Percentiles rank a stretch among this genome's conserved stretches.
Evolutionary conservation across 2,329 filamentous ascomycete genomes (phyloP).

Genomic region (Fonsecaea multimorphosa): DNA sequence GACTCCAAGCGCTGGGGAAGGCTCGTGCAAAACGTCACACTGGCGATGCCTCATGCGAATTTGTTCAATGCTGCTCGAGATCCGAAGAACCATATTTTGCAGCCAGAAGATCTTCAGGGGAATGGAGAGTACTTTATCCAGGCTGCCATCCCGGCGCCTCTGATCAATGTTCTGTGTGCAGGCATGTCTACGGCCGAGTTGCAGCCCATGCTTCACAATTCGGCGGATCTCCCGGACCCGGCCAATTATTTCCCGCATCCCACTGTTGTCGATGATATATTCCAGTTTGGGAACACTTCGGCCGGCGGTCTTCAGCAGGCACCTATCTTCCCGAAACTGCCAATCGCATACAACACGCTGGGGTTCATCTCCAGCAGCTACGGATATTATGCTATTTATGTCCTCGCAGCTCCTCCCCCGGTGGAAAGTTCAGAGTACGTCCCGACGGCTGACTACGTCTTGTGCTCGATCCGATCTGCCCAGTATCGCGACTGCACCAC

Average conservation of each 20-base stretch:
- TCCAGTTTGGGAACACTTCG: conserved; percentile 63
- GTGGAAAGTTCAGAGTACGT: conserved; percentile 34
- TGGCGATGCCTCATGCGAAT: conserved; percentile 77
- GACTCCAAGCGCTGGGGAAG: conserved; percentile 59
- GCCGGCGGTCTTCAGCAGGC: conserved; percentile 52
- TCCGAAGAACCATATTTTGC: conserved; percentile 68
- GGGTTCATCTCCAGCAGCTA: conserved; percentile 58
- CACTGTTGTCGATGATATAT: conserved; percentile 72
- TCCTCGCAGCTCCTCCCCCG: conserved; percentile 61
- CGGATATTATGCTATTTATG: conserved; percentile 65
- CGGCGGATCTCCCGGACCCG: conserved; percentile 29
- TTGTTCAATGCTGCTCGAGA: conserved; percentile 70
- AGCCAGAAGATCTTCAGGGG: conserved; percentile 69
- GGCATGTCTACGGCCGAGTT: conserved; percentile 68
- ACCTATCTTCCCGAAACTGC: conserved; percentile 62
- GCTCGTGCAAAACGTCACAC: conserved; percentile 75
- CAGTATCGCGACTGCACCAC: conserved; percentile 72
- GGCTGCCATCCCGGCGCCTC: conserved; percentile 73
- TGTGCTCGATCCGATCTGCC: conserved; percentile 72
- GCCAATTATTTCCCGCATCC: conserved; percentile 57
- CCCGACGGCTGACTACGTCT: conserved; percentile 59
- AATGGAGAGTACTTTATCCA: conserved; percentile 71
- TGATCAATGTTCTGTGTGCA: conserved; percentile 74
- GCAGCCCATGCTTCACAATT: conserved; percentile 62
- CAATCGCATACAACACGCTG: conserved; percentile 70